These are phyloP conservation scores for Coemansia asiatica DNA, from an alignment of 192 early-diverging fungal genomes.

Conservation along the genomic window DNA sequence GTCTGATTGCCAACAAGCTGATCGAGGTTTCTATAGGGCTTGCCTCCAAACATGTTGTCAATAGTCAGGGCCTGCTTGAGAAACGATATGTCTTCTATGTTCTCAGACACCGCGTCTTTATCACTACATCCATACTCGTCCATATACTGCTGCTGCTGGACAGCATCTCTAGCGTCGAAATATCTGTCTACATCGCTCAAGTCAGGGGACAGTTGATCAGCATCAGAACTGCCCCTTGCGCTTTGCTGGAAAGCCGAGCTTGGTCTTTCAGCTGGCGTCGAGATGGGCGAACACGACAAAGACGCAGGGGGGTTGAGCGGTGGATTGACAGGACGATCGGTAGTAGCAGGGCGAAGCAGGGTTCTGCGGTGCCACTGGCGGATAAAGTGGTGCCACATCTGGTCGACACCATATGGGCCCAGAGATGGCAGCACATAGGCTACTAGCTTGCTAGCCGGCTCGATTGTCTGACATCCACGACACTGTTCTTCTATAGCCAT, in stretches of 20 bases:
- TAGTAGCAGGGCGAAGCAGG: constrained; percentile 16
- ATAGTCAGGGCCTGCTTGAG: constrained; percentile 20
- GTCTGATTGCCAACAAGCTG: not conserved
- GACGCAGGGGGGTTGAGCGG: not conserved
- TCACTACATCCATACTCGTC: no score
- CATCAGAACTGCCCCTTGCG: not conserved
- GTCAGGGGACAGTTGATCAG: not conserved
- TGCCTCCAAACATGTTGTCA: constrained; percentile 12
- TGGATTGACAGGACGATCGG: not conserved
- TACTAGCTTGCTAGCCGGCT: constrained; percentile 43
- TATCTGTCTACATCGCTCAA: no score
- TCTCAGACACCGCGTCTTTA: no score
- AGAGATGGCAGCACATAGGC: constrained; percentile 56
- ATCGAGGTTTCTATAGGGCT: not conserved
- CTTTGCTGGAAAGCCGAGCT: no score
- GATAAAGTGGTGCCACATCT: constrained; percentile 61
- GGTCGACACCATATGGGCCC: constrained; percentile 80
- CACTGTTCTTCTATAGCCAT: constrained; percentile 37
- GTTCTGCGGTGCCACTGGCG: constrained; percentile 42
- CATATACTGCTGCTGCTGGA: no score
- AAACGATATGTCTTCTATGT: not conserved
- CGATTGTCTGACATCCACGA: constrained; percentile 36
- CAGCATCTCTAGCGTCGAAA: not conserved
- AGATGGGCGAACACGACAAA: not conserved
- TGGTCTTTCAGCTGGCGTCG: no score